These are phyloP conservation scores for Crithidia sp. DNA, from an alignment of 208 protist species.

Conservation along the genomic window DNA sequence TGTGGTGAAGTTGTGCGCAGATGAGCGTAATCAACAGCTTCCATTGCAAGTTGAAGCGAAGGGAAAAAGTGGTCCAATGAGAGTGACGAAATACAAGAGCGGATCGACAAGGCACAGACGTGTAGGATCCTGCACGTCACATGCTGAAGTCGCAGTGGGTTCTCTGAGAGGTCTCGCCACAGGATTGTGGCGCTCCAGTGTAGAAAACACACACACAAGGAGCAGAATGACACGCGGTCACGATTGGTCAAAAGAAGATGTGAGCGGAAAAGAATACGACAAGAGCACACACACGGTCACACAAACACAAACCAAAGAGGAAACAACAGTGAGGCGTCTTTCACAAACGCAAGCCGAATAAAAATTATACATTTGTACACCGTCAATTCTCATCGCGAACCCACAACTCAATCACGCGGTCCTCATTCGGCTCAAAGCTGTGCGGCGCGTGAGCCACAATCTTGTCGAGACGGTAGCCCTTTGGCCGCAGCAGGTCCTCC, in stretches of 20 bases:
- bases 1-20: background rate
- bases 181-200: too few relatives aligned
- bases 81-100: too few relatives aligned
- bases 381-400: slow-evolving; percentile 2
- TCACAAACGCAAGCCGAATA: background rate
- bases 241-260: background rate
- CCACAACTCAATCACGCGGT: slow-evolving; percentile 71
- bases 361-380: background rate
- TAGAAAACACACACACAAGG: too few relatives aligned
- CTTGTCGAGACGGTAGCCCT: slow-evolving; percentile 42
- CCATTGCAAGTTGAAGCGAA: too few relatives aligned
- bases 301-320: background rate
- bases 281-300: background rate
- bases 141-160: too few relatives aligned
- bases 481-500: slow-evolving; percentile 40
- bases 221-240: too few relatives aligned
- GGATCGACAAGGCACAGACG: too few relatives aligned
- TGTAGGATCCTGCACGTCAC: too few relatives aligned
- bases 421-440: slow-evolving; percentile 49
- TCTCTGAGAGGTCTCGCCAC: too few relatives aligned
- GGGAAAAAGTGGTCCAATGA: too few relatives aligned
- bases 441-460: slow-evolving; percentile 52
- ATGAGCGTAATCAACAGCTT: too few relatives aligned
- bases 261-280: background rate
- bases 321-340: too few relatives aligned